Evolutionary conservation across 2,329 filamentous ascomycete species (phyloP), one percentile per base, ranked within the genome.

Genomic region (Diplodia seriata): DNA sequence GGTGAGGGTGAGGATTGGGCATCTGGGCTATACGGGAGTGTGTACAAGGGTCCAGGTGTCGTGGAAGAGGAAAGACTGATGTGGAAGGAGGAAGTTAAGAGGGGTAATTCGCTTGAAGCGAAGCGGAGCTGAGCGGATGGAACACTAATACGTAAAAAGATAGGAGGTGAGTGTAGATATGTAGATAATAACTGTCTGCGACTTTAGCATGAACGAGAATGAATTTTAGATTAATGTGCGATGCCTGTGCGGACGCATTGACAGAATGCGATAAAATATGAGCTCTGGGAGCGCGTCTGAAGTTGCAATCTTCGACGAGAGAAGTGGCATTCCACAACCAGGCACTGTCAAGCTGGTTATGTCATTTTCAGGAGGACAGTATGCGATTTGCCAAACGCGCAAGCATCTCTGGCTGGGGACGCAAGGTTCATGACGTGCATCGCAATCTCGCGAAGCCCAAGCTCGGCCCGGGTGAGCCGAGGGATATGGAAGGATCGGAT

Each of bases 1-100:
- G 83, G 82, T 9, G 79, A 82, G 36, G 87, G 87, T 0, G 82
- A 81, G 67, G 78, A 82, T 18, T 89, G 86, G 85, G 86, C 85
- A 1, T 84, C 80, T 29, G 87, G 87, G 0, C 64, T 85, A 56
- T 88, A 89, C 73, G 87, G 87, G 0, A 86, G 86, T 70, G 81
- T 86, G 12, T 90, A 89, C 73, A 77, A 82, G 68, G 87, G 87
- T 0, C 87, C 87, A 1, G 87, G 87, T 0, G 85, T 88, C 1
- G 77, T 79, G 9, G 76, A 78, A 53, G 75, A 81, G 69, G 87
- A 89, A 75, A 77, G 87, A 64, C 76, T 78, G 73, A 85, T 83
- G 31, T 89, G 86, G 85, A 83, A 80, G 75, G 76, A 80, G 76
- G 84, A 83, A 76, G 50, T 68, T 11, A 56, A 64, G 14, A 56